Percentiles rank a stretch among this genome's conserved stretches.
These are phyloP conservation scores for Amphichorda felina DNA, from an alignment of 2,329 filamentous ascomycete species.

Conservation along the genomic window DNA sequence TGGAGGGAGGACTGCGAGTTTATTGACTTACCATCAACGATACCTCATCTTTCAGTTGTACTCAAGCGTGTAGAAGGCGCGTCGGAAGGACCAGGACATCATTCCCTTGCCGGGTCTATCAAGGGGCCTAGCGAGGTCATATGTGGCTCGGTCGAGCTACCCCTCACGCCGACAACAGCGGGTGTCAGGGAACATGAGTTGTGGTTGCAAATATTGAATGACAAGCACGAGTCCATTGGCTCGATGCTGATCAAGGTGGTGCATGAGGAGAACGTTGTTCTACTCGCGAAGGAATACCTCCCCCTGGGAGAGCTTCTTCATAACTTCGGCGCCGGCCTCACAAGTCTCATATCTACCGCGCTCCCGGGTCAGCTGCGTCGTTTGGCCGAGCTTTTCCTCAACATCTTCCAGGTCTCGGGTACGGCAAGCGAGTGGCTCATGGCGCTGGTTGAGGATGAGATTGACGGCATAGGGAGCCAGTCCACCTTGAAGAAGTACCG, in stretches of 20 bases:
- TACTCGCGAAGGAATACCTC: constrained; percentile 77
- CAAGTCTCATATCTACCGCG: constrained; percentile 69
- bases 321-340: constrained; percentile 72
- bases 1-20: constrained; percentile 79
- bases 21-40: constrained; percentile 54
- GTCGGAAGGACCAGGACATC: constrained; percentile 25
- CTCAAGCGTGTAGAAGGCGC: constrained; percentile 53
- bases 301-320: constrained; percentile 74
- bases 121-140: constrained; percentile 32
- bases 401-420: constrained; percentile 91
- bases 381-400: constrained; percentile 77
- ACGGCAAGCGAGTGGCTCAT: constrained; percentile 81
- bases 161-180: constrained; percentile 65
- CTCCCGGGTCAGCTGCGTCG: constrained; percentile 66
- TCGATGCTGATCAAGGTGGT: constrained; percentile 75
- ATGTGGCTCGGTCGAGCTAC: constrained; percentile 69
- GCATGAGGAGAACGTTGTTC: constrained; percentile 80
- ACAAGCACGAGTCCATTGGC: constrained; percentile 63
- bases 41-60: constrained; percentile 59
- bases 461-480: constrained; percentile 83
- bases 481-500: constrained; percentile 56
- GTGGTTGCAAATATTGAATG: constrained; percentile 76
- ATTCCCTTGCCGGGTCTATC: not conserved
- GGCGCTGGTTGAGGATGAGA: constrained; percentile 89
- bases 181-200: constrained; percentile 66